A percentile compares a stretch with the other conserved stretches of the same genome.
Evolutionary conservation across 2,329 filamentous ascomycete species (phyloP).

Genomic region (Diaporthe longicolla): DNA sequence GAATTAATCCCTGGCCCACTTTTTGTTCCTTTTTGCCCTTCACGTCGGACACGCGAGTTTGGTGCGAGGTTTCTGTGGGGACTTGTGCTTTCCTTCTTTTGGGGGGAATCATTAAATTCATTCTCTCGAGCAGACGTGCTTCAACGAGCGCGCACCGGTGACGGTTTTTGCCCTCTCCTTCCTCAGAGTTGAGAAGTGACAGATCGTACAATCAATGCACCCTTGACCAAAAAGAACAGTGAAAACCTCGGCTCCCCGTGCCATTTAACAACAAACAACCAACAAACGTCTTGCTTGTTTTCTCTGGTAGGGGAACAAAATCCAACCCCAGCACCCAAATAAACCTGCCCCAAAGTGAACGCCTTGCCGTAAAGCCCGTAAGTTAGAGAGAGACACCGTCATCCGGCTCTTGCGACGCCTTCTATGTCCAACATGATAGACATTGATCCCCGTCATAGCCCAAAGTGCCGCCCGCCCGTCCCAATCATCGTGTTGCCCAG

Average conservation of each 20-base stretch:
- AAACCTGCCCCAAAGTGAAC: constrained; percentile 11
- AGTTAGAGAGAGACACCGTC: neutral
- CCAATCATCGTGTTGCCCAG: neutral
- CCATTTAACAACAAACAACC: constrained; percentile 2
- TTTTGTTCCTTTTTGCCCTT: neutral
- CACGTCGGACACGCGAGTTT: constrained; percentile 21
- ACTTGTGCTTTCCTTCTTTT: neutral
- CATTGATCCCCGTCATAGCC: neutral
- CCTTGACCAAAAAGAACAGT: neutral
- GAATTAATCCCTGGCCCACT: neutral
- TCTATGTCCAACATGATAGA: constrained; percentile 16
- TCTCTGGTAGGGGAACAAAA: neutral
- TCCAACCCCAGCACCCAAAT: neutral
- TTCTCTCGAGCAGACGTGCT: constrained; percentile 31
- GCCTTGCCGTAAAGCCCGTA: constrained; percentile 26
- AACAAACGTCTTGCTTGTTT: neutral
- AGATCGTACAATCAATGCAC: constrained; percentile 32
- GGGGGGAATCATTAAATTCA: constrained; percentile 30
- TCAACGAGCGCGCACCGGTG: constrained; percentile 8
- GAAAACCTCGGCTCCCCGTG: neutral
- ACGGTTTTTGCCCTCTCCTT: constrained; percentile 26
- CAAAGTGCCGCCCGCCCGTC: neutral
- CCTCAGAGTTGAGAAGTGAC: constrained; percentile 28
- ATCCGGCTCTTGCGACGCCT: constrained; percentile 23
- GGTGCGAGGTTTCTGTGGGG: constrained; percentile 10